Percentiles rank a stretch among this genome's conserved stretches.
Conservation (phyloP, 106 monocot genomes). For the Dioscorea alata region DNA sequence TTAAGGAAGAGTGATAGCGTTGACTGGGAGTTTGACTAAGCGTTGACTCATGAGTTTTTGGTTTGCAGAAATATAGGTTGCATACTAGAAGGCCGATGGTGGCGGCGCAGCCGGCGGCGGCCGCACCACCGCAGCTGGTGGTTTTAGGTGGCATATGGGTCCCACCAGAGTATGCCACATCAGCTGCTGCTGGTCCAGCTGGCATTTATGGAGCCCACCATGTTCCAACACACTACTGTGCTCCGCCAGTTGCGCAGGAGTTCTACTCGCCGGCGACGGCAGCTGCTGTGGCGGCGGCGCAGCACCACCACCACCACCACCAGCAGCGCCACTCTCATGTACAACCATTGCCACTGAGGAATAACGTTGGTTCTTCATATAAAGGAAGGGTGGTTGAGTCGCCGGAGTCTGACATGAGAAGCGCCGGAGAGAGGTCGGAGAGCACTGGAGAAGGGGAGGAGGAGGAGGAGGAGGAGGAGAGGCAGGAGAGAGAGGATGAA, state of each 20-base stretch:
- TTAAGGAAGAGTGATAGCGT: not conserved
- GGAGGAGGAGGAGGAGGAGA: conserved; percentile 13
- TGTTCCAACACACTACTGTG: conserved; percentile 42
- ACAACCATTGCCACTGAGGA: conserved; percentile 7
- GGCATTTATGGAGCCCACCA: conserved; percentile 46
- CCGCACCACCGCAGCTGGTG: conserved; percentile 56
- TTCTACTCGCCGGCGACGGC: conserved; percentile 38
- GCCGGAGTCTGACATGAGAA: conserved; percentile 31
- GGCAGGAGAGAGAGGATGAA: conserved; percentile 17
- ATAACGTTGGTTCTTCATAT: not conserved
- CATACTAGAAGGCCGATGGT: conserved; percentile 77
- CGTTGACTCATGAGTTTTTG: not conserved
- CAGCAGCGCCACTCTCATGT: conserved; percentile 1
- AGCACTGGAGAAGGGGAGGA: conserved; percentile 61
- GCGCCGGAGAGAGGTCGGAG: conserved; percentile 43
- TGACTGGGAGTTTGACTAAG: not conserved
- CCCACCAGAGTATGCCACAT: conserved; percentile 72
- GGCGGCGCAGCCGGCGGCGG: conserved; percentile 22
- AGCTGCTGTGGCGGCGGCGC: not conserved
- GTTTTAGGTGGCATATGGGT: conserved; percentile 95
- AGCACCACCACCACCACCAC: conserved; percentile 19
- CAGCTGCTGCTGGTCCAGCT: conserved; percentile 21
- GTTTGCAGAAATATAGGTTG: conserved; percentile 74
- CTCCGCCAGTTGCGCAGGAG: conserved; percentile 29
- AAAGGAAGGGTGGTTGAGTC: conserved; percentile 13